A percentile compares a stretch with the other conserved stretches of the same genome.
Evolutionary conservation across 2,329 filamentous ascomycete genomes (phyloP).

Genomic region (Epichloe sibirici): DNA sequence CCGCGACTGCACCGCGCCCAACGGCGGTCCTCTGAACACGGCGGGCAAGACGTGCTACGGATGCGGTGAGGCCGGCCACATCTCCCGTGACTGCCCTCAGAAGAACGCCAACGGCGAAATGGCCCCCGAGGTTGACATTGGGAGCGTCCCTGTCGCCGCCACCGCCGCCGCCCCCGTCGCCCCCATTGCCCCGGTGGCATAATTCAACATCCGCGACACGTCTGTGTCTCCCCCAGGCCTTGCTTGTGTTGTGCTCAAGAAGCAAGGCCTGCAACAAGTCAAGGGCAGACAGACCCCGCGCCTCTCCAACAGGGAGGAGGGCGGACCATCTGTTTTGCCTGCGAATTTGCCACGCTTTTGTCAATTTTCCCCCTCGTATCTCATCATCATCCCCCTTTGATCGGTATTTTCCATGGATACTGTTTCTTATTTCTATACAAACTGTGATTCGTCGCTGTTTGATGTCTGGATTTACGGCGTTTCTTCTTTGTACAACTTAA

Average conservation of each 20-base stretch:
- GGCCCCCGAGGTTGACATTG: slow-evolving; percentile 30
- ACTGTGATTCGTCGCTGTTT: slow-evolving; percentile 16
- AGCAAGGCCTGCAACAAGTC: background rate
- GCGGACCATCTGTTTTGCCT: background rate
- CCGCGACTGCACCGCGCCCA: slow-evolving; percentile 87
- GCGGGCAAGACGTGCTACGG: slow-evolving; percentile 98
- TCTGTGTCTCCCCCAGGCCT: slow-evolving; percentile 6
- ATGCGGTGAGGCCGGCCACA: slow-evolving; percentile 90
- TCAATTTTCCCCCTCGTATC: background rate
- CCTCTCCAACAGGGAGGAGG: background rate
- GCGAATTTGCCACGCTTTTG: too few species aligned
- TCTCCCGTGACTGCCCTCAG: slow-evolving; percentile 86
- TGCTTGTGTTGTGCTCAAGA: background rate
- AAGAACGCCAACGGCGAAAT: slow-evolving; percentile 45
- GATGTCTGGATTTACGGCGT: slow-evolving; percentile 12
- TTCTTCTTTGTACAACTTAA: slow-evolving; percentile 10
- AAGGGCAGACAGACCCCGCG: slow-evolving; percentile 3
- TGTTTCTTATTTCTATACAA: slow-evolving; percentile 12
- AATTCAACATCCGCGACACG: slow-evolving; percentile 9
- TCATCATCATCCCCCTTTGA: background rate
- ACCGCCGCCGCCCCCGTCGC: slow-evolving; percentile 31
- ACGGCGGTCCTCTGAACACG: slow-evolving; percentile 89
- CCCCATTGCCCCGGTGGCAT: slow-evolving; percentile 28
- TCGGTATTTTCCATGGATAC: slow-evolving; percentile 17
- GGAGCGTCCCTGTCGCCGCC: slow-evolving; percentile 22